These are phyloP conservation scores for Cornus florida DNA, from an alignment of 148 eudicot genomes.

Conservation along the genomic window DNA sequence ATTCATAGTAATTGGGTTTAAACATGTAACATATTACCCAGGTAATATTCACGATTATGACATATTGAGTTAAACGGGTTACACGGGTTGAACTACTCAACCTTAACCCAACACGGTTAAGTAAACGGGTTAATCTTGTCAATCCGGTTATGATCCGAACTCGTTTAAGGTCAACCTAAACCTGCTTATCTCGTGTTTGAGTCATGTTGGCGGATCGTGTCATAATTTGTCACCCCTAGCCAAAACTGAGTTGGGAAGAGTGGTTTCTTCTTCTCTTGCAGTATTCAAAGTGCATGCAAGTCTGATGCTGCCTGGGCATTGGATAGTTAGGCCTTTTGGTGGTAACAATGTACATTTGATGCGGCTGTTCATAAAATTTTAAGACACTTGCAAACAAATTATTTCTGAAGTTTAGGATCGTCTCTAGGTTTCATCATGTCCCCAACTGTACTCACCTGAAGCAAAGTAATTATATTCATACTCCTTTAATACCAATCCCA, in stretches of 20 bases:
- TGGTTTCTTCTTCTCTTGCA: neutral
- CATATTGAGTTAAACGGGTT: no score
- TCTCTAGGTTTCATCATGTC: neutral
- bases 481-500: neutral
- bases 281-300: neutral
- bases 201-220: no score
- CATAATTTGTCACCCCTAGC: neutral
- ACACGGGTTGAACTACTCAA: no score
- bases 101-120: no score
- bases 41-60: no score
- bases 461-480: neutral
- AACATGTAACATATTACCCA: no score
- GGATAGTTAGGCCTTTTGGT: neutral
- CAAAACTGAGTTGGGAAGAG: neutral
- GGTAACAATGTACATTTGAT: neutral
- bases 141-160: no score
- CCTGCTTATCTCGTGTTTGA: no score
- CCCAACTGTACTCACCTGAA: neutral
- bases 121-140: no score
- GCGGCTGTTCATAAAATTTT: neutral
- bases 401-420: neutral
- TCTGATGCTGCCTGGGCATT: neutral
- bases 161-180: no score
- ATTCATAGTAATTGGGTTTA: no score
- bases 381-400: neutral